Evolutionary conservation across 176 grass and related monocot species (phyloP), one percentile per base, ranked within the genome.

Genomic region (Triticum turgidum): DNA sequence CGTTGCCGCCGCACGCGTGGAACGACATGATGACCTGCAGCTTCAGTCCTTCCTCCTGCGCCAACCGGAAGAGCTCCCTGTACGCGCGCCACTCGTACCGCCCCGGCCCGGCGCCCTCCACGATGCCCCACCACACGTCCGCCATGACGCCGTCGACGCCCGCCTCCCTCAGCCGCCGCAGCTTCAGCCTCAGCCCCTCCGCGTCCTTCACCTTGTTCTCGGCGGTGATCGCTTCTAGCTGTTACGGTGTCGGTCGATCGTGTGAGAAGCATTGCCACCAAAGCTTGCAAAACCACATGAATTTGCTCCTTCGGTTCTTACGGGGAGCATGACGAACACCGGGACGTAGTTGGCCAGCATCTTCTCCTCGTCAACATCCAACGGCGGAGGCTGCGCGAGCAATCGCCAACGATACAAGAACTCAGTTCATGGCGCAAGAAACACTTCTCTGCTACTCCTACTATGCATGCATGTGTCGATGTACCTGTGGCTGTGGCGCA

Each of bases 1-100:
- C n/a, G 65, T 98, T 98, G 49, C 95, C 95, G 37, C 91, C 93
- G 77, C 93, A 98, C 25, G 83, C 87, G 83, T 98, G 95, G 88
- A 95, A 98, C 1, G 93, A 98, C 95, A 98, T 93, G 82, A 95
- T 93, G 70, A 83, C 87, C 82, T 95, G 91, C 87, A 98, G 27
- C 80, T 92, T 98, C 0, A 95, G 82, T 7, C 85, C 89, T 82
- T 95, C 80, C 33, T 67, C 91, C 66, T 80, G 73, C 13, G 86
- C 86, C 87, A 90, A 11, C 18, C 32, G 1, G 74, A 95, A 91
- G 58, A 93, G 56, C 79, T 98, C 76, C 86, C 83, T 73, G 86
- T 98, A 98, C 35, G 89, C 91, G 30, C 79, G 74, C 93, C 93
- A 98, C 45, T 95, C 85, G 62, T 98, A 98, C 13, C 8, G 22